A percentile compares a stretch with the other conserved stretches of the same genome.
Conservation (phyloP, 2,329 filamentous ascomycete genomes). For the Xylariales sp. region DNA sequence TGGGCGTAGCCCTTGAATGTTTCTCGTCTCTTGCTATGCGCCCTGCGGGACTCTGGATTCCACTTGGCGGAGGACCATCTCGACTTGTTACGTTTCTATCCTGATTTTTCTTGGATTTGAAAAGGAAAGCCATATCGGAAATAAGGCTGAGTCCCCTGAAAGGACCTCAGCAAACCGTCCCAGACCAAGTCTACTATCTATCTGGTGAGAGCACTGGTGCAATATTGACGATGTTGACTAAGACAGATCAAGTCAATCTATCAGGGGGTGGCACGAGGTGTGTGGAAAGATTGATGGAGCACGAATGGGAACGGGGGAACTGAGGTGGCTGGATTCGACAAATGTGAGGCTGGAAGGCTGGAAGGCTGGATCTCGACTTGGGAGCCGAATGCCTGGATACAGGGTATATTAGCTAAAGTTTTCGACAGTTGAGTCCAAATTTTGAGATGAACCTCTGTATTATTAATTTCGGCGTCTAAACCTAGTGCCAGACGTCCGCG, state of each 20-base stretch:
- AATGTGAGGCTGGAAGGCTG: slow-evolving; percentile 36
- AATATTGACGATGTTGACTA: slow-evolving; percentile 4
- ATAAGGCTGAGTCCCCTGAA: slow-evolving; percentile 49
- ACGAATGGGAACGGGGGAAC: slow-evolving; percentile 29
- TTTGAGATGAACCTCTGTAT: slow-evolving; percentile 4
- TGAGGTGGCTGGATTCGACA: slow-evolving; percentile 46
- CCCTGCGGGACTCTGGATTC: slow-evolving; percentile 61
- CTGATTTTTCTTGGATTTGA: slow-evolving; percentile 83
- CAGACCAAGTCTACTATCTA: slow-evolving; percentile 36
- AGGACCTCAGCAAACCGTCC: slow-evolving; percentile 48
- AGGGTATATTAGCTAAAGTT: slow-evolving; percentile 30
- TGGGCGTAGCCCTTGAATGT: slow-evolving; percentile 74
- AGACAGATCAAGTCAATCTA: neutral
- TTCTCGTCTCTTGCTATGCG: slow-evolving; percentile 68
- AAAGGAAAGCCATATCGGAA: slow-evolving; percentile 80
- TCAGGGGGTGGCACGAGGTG: slow-evolving; percentile 14
- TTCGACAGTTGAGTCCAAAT: slow-evolving; percentile 16
- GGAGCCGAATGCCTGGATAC: slow-evolving; percentile 31
- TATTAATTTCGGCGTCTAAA: slow-evolving; percentile 15
- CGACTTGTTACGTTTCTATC: slow-evolving; percentile 68
- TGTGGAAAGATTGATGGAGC: slow-evolving; percentile 21
- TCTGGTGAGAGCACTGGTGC: slow-evolving; percentile 21
- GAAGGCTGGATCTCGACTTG: slow-evolving; percentile 30
- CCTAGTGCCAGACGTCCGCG: slow-evolving; percentile 3
- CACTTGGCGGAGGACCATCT: slow-evolving; percentile 62